phyloP scores from a whole-genome alignment of 2,329 filamentous ascomycete species.

The Chaetomiaceae sp. region DNA sequence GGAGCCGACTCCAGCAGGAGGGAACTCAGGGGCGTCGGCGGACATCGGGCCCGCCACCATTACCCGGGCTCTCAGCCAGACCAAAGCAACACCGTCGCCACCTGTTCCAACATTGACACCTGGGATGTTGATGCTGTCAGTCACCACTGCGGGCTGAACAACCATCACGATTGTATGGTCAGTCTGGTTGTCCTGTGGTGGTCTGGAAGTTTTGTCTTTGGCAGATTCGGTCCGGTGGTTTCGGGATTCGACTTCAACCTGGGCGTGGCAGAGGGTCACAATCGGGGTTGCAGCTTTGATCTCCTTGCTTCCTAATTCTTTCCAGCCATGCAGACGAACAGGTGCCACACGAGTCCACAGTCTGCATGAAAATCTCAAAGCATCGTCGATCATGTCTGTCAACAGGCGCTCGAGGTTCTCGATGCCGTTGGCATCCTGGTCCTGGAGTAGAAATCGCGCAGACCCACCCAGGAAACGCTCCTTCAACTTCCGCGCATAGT shows the following conservation, averaged over 20 bases:
- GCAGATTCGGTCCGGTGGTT: not conserved
- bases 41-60: conserved; percentile 8
- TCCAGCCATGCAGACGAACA: conserved; percentile 1
- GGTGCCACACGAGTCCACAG: conserved; percentile 15
- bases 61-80: conserved; percentile 9
- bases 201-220: not conserved
- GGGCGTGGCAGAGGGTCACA: conserved; percentile 9
- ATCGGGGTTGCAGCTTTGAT: not conserved
- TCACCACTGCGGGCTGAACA: conserved; percentile 12
- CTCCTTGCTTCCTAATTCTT: conserved; percentile 1
- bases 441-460: conserved; percentile 14
- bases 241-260: conserved; percentile 1
- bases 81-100: not conserved
- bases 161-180: conserved; percentile 10
- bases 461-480: conserved; percentile 15
- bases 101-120: not conserved
- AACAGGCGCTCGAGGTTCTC: conserved; percentile 14
- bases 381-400: conserved; percentile 11
- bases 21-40: not conserved
- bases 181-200: not conserved
- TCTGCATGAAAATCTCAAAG: conserved; percentile 15
- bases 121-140: not conserved
- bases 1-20: not conserved
- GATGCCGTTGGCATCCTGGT: conserved; percentile 17
- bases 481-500: conserved; percentile 17